Percentiles rank a stretch among this genome's conserved stretches.
Evolutionary conservation across 2,329 filamentous ascomycete species (phyloP).

Genomic region (Verticillium isaacii): DNA sequence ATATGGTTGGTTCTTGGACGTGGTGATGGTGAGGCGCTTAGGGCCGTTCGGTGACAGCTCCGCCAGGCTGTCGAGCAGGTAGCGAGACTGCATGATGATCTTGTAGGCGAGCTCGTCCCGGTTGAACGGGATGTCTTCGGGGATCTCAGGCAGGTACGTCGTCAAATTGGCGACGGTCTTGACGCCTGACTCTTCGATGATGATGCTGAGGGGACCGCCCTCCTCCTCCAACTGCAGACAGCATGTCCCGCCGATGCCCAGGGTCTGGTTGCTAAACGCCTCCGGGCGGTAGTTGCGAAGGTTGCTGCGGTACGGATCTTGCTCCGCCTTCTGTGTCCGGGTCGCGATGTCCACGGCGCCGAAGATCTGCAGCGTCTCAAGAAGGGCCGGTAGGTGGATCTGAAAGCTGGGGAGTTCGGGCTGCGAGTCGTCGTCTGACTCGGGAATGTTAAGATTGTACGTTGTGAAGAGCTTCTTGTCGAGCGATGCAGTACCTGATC

Average conservation of each 20-base stretch:
- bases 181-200: slow-evolving; percentile 79
- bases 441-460: slow-evolving; percentile 62
- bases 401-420: slow-evolving; percentile 66
- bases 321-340: slow-evolving; percentile 52
- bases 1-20: slow-evolving; percentile 60
- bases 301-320: slow-evolving; percentile 57
- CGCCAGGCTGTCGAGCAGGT: slow-evolving; percentile 65
- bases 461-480: slow-evolving; percentile 85
- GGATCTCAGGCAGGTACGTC: slow-evolving; percentile 74
- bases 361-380: slow-evolving; percentile 95
- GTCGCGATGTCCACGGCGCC: slow-evolving; percentile 69
- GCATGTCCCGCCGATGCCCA: slow-evolving; percentile 83
- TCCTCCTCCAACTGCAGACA: slow-evolving; percentile 71
- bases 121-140: slow-evolving; percentile 84
- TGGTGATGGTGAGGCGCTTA: slow-evolving; percentile 63
- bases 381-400: slow-evolving; percentile 77
- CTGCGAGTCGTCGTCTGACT: slow-evolving; percentile 31
- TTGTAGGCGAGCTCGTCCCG: slow-evolving; percentile 78
- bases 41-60: slow-evolving; percentile 71
- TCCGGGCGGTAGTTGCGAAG: slow-evolving; percentile 59
- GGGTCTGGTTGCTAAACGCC: slow-evolving; percentile 76
- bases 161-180: slow-evolving; percentile 86
- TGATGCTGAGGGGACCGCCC: slow-evolving; percentile 77
- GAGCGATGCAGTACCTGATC: slow-evolving; percentile 58
- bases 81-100: slow-evolving; percentile 83